A percentile compares a stretch with the other conserved stretches of the same genome.
These are phyloP conservation scores for Globisporangium uncinulatum DNA, from an alignment of 352 stramenopile genomes.

Conservation along the genomic window DNA sequence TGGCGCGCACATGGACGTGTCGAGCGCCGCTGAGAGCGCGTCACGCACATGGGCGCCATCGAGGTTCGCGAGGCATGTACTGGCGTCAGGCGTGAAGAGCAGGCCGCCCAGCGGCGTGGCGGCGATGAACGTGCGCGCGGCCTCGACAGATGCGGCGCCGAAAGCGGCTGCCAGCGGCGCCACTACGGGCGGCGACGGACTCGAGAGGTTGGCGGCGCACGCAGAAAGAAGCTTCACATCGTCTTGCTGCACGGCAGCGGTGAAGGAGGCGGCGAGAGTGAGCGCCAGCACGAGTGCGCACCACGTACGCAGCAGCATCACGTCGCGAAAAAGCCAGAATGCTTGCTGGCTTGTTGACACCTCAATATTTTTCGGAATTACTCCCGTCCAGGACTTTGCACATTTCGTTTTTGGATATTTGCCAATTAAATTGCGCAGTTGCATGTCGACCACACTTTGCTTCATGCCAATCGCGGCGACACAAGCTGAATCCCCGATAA, in stretches of 20 bases:
- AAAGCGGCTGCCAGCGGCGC: slow-evolving; percentile 15
- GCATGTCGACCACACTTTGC: too few species aligned
- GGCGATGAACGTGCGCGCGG: slow-evolving; percentile 18
- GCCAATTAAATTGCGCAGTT: too few species aligned
- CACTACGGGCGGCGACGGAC: slow-evolving; percentile 20
- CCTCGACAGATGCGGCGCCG: slow-evolving; percentile 12
- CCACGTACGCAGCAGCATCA: background rate
- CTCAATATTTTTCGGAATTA: too few species aligned
- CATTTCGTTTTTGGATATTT: too few species aligned
- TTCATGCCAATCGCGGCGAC: too few species aligned
- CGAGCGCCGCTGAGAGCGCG: slow-evolving; percentile 24
- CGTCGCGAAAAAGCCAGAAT: too few species aligned
- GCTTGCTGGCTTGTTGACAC: too few species aligned
- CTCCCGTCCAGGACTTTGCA: too few species aligned
- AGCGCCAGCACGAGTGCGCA: background rate
- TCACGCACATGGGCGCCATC: slow-evolving; percentile 40
- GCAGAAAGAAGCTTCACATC: slow-evolving; percentile 12
- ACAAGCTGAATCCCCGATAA: too few species aligned
- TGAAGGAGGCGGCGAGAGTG: background rate
- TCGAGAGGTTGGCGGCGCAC: slow-evolving; percentile 18
- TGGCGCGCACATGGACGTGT: slow-evolving; percentile 26
- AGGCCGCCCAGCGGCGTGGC: slow-evolving; percentile 27
- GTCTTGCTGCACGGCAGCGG: background rate
- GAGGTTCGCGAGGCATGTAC: slow-evolving; percentile 55
- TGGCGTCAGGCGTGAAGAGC: slow-evolving; percentile 34